These are phyloP conservation scores for Entonaema liquescens DNA, from an alignment of 495 filamentous ascomycete genomes.

Conservation along the genomic window DNA sequence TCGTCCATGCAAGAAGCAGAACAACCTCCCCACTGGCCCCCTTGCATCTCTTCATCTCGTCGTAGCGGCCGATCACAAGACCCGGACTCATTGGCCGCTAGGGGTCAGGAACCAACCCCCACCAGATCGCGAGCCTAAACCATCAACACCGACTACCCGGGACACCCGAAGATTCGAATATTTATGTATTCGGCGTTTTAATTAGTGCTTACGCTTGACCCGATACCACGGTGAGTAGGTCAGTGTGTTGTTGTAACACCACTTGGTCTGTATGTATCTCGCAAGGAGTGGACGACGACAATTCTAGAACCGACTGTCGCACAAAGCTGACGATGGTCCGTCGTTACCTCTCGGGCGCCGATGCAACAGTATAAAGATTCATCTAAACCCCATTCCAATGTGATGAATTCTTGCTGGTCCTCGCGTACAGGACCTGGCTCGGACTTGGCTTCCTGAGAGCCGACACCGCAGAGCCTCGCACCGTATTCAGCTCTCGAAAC, in stretches of 20 bases:
- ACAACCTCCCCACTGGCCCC: not conserved
- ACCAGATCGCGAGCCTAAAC: constrained; percentile 20
- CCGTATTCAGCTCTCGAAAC: not conserved
- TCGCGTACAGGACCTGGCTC: not conserved
- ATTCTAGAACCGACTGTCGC: constrained; percentile 39
- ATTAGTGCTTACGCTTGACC: constrained; percentile 31
- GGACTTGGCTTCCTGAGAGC: not conserved
- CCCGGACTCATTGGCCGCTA: constrained; percentile 21
- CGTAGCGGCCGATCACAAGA: constrained; percentile 7
- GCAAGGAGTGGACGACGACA: constrained; percentile 8
- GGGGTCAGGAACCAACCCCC: constrained; percentile 12
- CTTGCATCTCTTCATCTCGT: too few species aligned
- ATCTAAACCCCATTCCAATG: not conserved
- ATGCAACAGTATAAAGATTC: constrained; percentile 27
- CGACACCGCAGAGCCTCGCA: not conserved
- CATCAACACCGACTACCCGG: constrained; percentile 20
- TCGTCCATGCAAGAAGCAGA: not conserved
- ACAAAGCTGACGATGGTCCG: constrained; percentile 16
- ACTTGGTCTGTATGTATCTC: constrained; percentile 7
- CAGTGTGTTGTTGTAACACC: constrained; percentile 19
- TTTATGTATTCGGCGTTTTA: too few species aligned
- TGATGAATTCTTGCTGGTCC: not conserved
- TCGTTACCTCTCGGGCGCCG: too few species aligned
- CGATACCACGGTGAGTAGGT: not conserved
- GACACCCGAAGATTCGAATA: constrained; percentile 7